A percentile compares a stretch with the other conserved stretches of the same genome.
phyloP scores from a whole-genome alignment of 2,329 filamentous ascomycete species.

The Xylaria sp. region DNA sequence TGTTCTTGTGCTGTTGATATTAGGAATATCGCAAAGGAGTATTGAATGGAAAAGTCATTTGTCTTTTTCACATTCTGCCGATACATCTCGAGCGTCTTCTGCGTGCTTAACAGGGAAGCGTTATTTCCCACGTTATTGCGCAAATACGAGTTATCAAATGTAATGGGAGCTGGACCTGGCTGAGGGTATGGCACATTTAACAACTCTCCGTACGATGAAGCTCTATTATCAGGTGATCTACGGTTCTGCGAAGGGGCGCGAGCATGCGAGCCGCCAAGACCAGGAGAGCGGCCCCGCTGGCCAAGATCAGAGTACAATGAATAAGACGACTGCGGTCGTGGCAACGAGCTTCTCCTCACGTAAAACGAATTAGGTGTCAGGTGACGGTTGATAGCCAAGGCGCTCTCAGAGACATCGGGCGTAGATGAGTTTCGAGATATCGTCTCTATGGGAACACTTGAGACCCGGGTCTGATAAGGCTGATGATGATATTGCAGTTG shows the following conservation, averaged over 20 bases:
- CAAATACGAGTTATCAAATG: constrained; percentile 83
- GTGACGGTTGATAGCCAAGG: constrained; percentile 66
- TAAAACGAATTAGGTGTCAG: constrained; percentile 68
- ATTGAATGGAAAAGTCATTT: constrained; percentile 87
- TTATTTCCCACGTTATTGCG: constrained; percentile 85
- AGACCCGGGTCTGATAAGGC: constrained; percentile 55
- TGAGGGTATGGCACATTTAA: constrained; percentile 81
- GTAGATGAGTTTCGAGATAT: constrained; percentile 60
- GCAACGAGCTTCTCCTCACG: constrained; percentile 66
- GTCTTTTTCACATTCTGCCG: constrained; percentile 97
- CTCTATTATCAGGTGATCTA: constrained; percentile 65
- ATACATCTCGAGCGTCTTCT: constrained; percentile 98
- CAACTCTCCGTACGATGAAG: constrained; percentile 67
- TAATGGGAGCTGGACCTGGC: constrained; percentile 72
- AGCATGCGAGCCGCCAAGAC: constrained; percentile 52
- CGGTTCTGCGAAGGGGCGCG: constrained; percentile 64
- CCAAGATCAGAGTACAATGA: constrained; percentile 77
- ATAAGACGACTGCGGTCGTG: constrained; percentile 79
- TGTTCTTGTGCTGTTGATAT: constrained; percentile 88
- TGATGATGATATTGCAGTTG: constrained; percentile 71
- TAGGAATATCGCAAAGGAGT: constrained; percentile 95
- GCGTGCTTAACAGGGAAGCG: constrained; percentile 87
- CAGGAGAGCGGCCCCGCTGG: constrained; percentile 70
- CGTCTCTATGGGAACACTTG: constrained; percentile 55
- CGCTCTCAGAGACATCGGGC: constrained; percentile 63